A percentile compares a stretch with the other conserved stretches of the same genome.
These are phyloP conservation scores for Starmera pachycereana DNA, from an alignment of 805 yeast genomes.

Conservation along the genomic window DNA sequence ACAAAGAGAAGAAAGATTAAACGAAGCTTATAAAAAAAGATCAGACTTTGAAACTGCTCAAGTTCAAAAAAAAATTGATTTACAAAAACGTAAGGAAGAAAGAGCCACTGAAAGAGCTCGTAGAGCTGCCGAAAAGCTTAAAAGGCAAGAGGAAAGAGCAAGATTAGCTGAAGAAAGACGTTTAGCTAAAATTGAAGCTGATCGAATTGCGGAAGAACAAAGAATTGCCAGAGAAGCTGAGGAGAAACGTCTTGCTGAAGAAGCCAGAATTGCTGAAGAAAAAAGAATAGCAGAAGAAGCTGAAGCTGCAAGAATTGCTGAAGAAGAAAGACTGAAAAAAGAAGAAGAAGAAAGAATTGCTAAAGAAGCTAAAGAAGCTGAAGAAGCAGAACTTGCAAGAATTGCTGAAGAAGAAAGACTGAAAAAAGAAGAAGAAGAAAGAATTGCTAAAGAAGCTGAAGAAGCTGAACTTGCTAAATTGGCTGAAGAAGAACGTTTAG, in stretches of 20 bases:
- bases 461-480: neutral
- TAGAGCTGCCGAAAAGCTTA: conserved; percentile 5
- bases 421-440: conserved; percentile 5
- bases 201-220: conserved; percentile 38
- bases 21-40: conserved; percentile 15
- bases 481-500: neutral
- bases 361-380: conserved; percentile 4
- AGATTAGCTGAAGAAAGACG: conserved; percentile 44
- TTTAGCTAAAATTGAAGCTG: conserved; percentile 82
- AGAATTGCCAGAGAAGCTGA: conserved; percentile 3
- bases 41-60: conserved; percentile 12
- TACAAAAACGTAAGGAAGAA: conserved; percentile 6
- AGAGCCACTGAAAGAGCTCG: conserved; percentile 3
- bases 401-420: conserved; percentile 2
- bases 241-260: conserved; percentile 5
- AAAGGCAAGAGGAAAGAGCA: conserved; percentile 3
- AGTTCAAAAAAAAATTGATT: conserved; percentile 6
- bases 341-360: conserved; percentile 2
- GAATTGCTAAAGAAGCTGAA: neutral
- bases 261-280: conserved; percentile 1
- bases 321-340: neutral
- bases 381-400: conserved; percentile 3
- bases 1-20: conserved; percentile 13
- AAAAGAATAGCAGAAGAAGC: conserved; percentile 7
- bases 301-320: conserved; percentile 4